Evolutionary conservation across 2,329 filamentous ascomycete species (phyloP), one percentile per base, ranked within the genome.

Genomic region (Fusarium miscanthi): DNA sequence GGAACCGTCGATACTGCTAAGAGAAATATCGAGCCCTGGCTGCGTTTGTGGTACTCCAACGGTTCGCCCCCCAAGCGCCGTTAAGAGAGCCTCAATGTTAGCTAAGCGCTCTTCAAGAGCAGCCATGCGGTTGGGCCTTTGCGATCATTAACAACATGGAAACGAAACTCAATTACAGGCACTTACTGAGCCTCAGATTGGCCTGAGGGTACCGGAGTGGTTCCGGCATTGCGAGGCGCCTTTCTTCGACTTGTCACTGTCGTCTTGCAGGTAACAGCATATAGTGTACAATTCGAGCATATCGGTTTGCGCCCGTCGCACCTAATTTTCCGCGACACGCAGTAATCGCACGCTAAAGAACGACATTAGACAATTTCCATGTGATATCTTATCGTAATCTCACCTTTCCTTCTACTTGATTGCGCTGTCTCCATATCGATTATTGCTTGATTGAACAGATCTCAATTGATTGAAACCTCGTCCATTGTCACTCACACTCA

Each of bases 281-380:
- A 83, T 10, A 82, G 67, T 14, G 74, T 70, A 48, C 82, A 84
- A 52, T 82, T 83, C 11, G 82, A 82, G 46, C 82, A 84, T 3
- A 69, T 74, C 4, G 82, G 82, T 63, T 80, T 82, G 13, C 80
- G 57, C 60, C 78, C 77, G 67, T 84, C 81, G 58, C 83, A 84
- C 56, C 79, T 83, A 53, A 84, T 80, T 73, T 84, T 84, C 65
- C 81, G 82, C 48, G 74, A 76, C 21, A 80, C 82, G 61, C 83
- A 84, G 10, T 80, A 77, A 68, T 84, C 82, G 63, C 81, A 83
- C 23, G 74, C 75, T 77, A 17, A 3, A 31, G 10, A n/a, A 21
- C 1, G n/a, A 31, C 8, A 14, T 21, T 21, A 23, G 23, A 25
- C 23, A 25, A 25, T 25, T 25, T 25, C 23, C 23, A 25, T 25